Evolutionary conservation across 2,329 filamentous ascomycete genomes (phyloP).

Genomic region (Hirsutella thompsonii): DNA sequence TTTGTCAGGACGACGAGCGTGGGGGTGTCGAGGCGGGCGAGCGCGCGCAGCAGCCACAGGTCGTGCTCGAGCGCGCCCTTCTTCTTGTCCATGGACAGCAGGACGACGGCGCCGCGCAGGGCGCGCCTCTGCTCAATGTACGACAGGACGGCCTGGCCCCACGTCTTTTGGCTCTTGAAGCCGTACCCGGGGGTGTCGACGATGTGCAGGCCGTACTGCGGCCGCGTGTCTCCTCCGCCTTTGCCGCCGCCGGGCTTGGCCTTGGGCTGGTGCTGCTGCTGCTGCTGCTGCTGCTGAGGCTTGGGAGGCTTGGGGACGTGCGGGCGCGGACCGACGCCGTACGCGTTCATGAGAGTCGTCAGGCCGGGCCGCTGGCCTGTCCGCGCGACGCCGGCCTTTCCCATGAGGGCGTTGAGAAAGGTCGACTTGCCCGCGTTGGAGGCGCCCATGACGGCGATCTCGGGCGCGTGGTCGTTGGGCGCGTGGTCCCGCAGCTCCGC

Average conservation of each 20-base stretch:
- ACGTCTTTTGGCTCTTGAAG: slow-evolving; percentile 29
- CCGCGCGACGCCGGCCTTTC: slow-evolving; percentile 29
- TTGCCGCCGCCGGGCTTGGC: too few relatives aligned
- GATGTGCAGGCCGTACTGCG: slow-evolving; percentile 32
- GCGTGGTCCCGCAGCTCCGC: slow-evolving; percentile 33
- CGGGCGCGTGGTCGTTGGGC: slow-evolving; percentile 38
- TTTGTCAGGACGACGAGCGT: slow-evolving; percentile 43
- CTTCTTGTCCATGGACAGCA: slow-evolving; percentile 40
- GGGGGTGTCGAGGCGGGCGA: slow-evolving; percentile 29
- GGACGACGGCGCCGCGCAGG: slow-evolving; percentile 37
- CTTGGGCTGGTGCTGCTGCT: too few relatives aligned
- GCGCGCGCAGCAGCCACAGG: slow-evolving; percentile 29
- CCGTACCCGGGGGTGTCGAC: slow-evolving; percentile 41
- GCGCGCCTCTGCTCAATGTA: slow-evolving; percentile 34
- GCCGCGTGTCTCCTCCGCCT: too few relatives aligned
- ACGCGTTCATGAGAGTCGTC: slow-evolving; percentile 43
- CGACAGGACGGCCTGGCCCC: slow-evolving; percentile 38
- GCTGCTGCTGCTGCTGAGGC: slow-evolving; percentile 5
- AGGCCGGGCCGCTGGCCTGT: slow-evolving; percentile 38
- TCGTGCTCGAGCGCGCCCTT: slow-evolving; percentile 30
- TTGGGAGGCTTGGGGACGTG: slow-evolving; percentile 17
- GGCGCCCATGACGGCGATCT: slow-evolving; percentile 69
- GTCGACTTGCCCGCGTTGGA: slow-evolving; percentile 86
- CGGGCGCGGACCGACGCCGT: slow-evolving; percentile 34
- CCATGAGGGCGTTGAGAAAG: slow-evolving; percentile 70